phyloP scores from a whole-genome alignment of 2,329 filamentous ascomycete species.

The Colletotrichum lupini region DNA sequence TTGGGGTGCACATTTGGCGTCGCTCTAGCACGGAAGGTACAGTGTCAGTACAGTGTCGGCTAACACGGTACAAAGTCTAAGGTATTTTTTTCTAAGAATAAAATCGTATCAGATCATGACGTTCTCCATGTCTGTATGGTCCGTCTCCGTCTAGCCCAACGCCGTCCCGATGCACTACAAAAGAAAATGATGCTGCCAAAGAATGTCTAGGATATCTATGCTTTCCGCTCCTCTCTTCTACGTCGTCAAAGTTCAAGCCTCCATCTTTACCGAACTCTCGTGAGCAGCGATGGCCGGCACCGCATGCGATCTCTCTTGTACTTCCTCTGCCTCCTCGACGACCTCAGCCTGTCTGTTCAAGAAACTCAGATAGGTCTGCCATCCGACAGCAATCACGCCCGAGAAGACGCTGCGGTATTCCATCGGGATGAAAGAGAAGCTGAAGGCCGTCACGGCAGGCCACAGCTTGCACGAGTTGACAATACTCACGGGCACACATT shows the following conservation, averaged over 20 bases:
- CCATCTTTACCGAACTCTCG: conserved; percentile 19
- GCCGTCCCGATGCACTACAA: conserved; percentile 29
- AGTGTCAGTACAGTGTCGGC: neutral
- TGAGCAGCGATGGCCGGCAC: conserved; percentile 20
- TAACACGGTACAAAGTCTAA: conserved; percentile 5
- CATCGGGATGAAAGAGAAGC: conserved; percentile 83
- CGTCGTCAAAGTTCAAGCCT: conserved; percentile 21
- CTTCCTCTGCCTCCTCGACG: conserved; percentile 38
- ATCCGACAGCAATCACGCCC: conserved; percentile 83
- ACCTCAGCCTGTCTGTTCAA: conserved; percentile 80
- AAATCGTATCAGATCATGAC: conserved; percentile 29
- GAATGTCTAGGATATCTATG: neutral
- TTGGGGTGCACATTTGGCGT: conserved; percentile 15
- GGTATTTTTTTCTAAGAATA: conserved; percentile 3
- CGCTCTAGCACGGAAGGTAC: conserved; percentile 1
- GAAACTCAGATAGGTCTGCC: conserved; percentile 91
- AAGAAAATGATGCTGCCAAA: conserved; percentile 2
- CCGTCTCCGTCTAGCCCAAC: conserved; percentile 13
- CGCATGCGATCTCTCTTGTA: conserved; percentile 7
- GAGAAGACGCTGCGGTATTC: conserved; percentile 86
- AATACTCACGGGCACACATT: conserved; percentile 81
- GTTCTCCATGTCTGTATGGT: conserved; percentile 14
- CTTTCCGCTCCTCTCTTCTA: neutral
- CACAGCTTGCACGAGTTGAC: conserved; percentile 87
- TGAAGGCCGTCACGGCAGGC: conserved; percentile 88